Evolutionary conservation across 331 rosid genomes (phyloP).

Genomic region (Cydonia oblonga): DNA sequence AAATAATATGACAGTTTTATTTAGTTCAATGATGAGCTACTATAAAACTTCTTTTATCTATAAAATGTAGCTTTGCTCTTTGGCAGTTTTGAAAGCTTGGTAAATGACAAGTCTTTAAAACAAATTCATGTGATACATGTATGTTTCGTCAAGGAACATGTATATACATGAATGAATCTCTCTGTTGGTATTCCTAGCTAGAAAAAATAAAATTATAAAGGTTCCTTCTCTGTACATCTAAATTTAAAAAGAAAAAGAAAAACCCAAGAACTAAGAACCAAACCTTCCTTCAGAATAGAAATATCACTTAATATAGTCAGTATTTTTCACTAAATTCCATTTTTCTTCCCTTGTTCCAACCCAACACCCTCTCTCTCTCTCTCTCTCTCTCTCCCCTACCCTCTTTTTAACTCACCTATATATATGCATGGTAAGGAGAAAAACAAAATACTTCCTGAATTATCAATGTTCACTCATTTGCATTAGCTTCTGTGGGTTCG

Average conservation of each 20-base stretch:
- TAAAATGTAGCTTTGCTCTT: too few species aligned
- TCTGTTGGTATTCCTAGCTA: not conserved
- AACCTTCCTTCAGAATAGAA: not conserved
- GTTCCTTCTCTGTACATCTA: not conserved
- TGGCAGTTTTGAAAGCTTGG: not conserved
- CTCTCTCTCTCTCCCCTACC: not conserved
- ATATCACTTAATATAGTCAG: conserved; percentile 1
- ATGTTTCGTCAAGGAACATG: not conserved
- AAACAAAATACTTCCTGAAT: not conserved
- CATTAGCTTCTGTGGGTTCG: not conserved
- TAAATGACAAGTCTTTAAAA: not conserved
- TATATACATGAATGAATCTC: not conserved
- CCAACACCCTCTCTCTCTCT: not conserved
- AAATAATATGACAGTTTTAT: too few species aligned
- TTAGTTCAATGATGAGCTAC: too few species aligned
- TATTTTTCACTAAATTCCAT: not conserved
- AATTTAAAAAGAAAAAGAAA: not conserved
- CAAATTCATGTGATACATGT: not conserved
- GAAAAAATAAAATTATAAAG: not conserved
- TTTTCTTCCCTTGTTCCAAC: not conserved
- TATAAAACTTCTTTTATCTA: too few species aligned
- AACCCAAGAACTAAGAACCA: not conserved
- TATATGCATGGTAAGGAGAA: not conserved
- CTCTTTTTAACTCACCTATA: not conserved
- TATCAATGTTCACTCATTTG: not conserved